These are phyloP conservation scores for Entonaema liquescens DNA, from an alignment of 495 filamentous ascomycete species.

Conservation along the genomic window DNA sequence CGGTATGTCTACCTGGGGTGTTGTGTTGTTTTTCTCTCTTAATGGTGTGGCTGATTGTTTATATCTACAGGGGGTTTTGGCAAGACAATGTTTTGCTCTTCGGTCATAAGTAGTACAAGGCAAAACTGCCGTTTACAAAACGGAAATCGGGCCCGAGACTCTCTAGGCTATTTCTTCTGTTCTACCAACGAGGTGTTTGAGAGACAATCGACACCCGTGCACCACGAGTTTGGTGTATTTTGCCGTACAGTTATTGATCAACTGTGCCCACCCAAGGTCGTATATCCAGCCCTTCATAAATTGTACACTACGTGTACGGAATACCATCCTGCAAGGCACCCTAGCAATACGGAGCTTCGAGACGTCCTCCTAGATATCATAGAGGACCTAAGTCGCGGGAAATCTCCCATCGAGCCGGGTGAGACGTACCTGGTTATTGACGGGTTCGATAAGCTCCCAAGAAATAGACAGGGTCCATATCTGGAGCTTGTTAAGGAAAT, in stretches of 20 bases:
- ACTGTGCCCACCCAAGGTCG: background rate
- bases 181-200: background rate
- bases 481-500: background rate
- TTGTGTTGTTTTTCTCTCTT: background rate
- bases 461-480: background rate
- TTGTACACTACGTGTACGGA: background rate
- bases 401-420: background rate
- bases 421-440: background rate
- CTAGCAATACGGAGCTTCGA: background rate
- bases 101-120: background rate
- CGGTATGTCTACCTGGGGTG: background rate
- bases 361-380: background rate
- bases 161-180: background rate
- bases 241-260: background rate
- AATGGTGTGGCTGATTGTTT: background rate
- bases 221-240: background rate
- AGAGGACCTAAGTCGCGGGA: background rate
- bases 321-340: background rate
- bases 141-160: background rate
- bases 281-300: background rate
- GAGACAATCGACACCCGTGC: background rate
- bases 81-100: background rate
- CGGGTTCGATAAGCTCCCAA: background rate
- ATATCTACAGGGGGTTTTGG: background rate
- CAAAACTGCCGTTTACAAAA: background rate